Base-by-base conservation (phyloP, 1,284 basidiomycete species). In the Ustilago hordei region DNA sequence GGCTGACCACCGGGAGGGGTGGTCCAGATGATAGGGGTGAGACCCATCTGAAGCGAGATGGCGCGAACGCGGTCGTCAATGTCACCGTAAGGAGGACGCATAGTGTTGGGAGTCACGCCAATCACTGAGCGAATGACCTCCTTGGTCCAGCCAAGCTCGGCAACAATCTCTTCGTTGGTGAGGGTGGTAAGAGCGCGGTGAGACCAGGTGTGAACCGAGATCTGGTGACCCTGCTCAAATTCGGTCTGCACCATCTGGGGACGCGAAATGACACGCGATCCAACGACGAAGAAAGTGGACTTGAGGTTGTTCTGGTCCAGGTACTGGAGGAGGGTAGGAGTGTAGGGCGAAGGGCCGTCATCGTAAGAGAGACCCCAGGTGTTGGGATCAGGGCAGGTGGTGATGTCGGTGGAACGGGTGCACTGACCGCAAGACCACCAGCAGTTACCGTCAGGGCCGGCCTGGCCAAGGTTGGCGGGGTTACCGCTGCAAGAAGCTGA, bases 211-310 rank as follows among this genome's bases (percentile, higher is more conserved):
- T 81, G 75, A 65, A 81, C 75, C 71, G 74, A 70, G 31, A 69
- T 72, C 75, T 80, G 78, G 75, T 79, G 75, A 53, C 81, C 94
- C 92, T 60, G 88, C 91, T 94, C 92, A 88, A 95, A 94, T 86
- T 95, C 93, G 74, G 92, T 91, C 57, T 92, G 87, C 23, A 97
- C 89, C 79, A 95, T 90, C 17, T 89, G 85, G 6, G 95, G 93
- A 65, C 91, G 89, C 69, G 93, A 92, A 74, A 96, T 90, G 75
- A 93, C 92, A 78, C 95, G 93, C 36, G 94, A 95, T 61, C 95
- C 95, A 23, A 97, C 92, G 55, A 94, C 91, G 88, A 96, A 98
- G 89, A 98, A 97, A 3, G 95, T 97, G 6, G 94, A 90, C 28
- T 87, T 89, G 78, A 96, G 83, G 63, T 91, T 87, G 84, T 93